Conservation (phyloP, 768 basidiomycete genomes). For the Lactifluus piperatus region DNA sequence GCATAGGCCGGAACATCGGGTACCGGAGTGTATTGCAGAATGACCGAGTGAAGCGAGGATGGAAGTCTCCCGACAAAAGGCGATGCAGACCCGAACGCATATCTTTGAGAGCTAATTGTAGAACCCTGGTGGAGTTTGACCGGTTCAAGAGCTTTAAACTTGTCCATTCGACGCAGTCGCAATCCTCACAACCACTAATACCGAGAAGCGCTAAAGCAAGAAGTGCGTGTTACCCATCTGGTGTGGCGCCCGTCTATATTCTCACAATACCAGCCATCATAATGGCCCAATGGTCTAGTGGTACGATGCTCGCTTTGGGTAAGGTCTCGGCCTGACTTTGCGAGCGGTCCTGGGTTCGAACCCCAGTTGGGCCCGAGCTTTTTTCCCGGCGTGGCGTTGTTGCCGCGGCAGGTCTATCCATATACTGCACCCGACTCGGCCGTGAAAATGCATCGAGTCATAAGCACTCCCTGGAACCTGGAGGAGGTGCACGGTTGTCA, state of each 20-base stretch:
- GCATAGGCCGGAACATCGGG: constrained; percentile 76
- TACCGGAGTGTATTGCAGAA: constrained; percentile 67
- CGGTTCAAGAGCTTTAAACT: constrained; percentile 80
- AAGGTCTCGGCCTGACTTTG: constrained; percentile 22
- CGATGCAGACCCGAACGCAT: not conserved
- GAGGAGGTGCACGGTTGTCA: too few relatives aligned
- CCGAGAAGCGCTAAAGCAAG: not conserved
- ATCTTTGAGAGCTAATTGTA: not conserved
- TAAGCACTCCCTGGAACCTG: too few relatives aligned
- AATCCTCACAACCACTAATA: not conserved
- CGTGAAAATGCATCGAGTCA: too few relatives aligned
- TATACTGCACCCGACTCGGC: too few relatives aligned
- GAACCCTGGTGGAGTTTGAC: constrained; percentile 29
- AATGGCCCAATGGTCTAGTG: constrained; percentile 36
- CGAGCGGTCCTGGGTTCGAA: constrained; percentile 45
- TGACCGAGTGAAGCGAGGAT: constrained; percentile 60
- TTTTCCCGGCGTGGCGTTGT: too few relatives aligned
- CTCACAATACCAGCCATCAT: constrained; percentile 2
- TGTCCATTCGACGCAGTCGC: constrained; percentile 48
- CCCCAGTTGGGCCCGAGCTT: constrained; percentile 35
- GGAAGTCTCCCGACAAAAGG: constrained; percentile 71
- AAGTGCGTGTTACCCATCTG: not conserved
- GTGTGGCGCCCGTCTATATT: constrained; percentile 1
- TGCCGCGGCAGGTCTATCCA: too few relatives aligned
- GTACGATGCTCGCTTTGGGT: constrained; percentile 48